These are phyloP conservation scores for Trichoderma orchidacearum DNA, from an alignment of 495 filamentous ascomycete species.

Conservation along the genomic window DNA sequence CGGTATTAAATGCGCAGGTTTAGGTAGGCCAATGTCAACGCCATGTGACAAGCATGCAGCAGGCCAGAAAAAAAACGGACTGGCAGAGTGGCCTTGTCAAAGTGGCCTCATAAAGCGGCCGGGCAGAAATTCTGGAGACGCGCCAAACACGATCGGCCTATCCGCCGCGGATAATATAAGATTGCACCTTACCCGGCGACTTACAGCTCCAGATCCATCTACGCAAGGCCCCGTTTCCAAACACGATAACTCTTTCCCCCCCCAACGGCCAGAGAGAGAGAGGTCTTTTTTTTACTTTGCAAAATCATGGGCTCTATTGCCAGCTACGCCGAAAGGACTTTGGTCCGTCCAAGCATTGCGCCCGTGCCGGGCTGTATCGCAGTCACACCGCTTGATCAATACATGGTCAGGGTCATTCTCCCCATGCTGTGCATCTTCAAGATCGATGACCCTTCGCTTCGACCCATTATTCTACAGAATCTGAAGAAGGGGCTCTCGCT, in stretches of 20 bases:
- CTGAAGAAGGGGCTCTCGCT: not conserved
- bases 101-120: not conserved
- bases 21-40: not conserved
- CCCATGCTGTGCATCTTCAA: slow-evolving; percentile 2
- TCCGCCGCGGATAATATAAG: not conserved
- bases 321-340: not conserved
- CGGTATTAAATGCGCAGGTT: not conserved
- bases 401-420: slow-evolving; percentile 5
- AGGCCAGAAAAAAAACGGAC: not conserved
- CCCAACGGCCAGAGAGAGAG: too few species aligned
- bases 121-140: not conserved
- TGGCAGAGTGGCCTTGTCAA: not conserved
- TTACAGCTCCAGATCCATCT: not conserved
- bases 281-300: too few species aligned
- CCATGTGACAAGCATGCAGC: not conserved
- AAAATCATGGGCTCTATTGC: not conserved
- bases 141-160: not conserved
- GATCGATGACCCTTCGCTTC: not conserved
- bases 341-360: not conserved
- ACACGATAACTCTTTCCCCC: not conserved
- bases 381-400: slow-evolving; percentile 3
- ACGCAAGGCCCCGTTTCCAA: too few species aligned
- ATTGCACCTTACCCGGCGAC: not conserved
- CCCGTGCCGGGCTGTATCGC: not conserved
- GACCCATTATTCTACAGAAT: not conserved